Evolutionary conservation across 345 rosid genomes (phyloP).

Genomic region (Mercurialis annua): DNA sequence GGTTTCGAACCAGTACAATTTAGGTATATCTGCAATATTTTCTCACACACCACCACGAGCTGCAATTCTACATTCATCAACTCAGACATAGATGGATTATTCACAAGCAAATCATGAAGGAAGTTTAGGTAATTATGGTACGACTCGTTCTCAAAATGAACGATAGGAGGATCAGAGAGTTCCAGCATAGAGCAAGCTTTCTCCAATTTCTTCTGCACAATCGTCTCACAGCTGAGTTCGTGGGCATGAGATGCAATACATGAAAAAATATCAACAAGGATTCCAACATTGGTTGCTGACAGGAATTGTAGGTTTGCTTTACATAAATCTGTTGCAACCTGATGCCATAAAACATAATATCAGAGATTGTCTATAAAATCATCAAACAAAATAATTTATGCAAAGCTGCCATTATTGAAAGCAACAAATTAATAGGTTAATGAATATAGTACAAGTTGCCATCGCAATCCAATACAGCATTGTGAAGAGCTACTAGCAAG

Average conservation of each 20-base stretch:
- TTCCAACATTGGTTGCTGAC: conserved; percentile 40
- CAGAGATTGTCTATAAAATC: not conserved
- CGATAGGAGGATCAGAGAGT: conserved; percentile 74
- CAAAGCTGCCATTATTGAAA: not conserved
- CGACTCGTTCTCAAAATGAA: conserved; percentile 85
- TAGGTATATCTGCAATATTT: conserved; percentile 59
- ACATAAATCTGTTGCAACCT: conserved; percentile 72
- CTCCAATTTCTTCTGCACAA: conserved; percentile 62
- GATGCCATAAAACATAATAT: conserved; percentile 21
- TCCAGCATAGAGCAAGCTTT: conserved; percentile 68
- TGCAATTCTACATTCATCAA: conserved; percentile 56
- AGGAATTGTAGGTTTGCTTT: conserved; percentile 46
- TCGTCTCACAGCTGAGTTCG: conserved; percentile 49
- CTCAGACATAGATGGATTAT: conserved; percentile 38
- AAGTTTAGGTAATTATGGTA: conserved; percentile 64
- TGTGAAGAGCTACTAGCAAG: not conserved
- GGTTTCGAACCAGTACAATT: conserved; percentile 43
- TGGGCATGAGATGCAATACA: conserved; percentile 64
- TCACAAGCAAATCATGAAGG: conserved; percentile 47
- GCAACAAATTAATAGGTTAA: no score
- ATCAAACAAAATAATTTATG: not conserved
- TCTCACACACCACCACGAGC: conserved; percentile 50
- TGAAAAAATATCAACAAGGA: conserved; percentile 53
- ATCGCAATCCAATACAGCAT: not conserved
- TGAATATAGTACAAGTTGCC: no score